These are phyloP conservation scores for Radiomyces spectabilis DNA, from an alignment of 192 early-diverging fungal genomes.

Conservation along the genomic window DNA sequence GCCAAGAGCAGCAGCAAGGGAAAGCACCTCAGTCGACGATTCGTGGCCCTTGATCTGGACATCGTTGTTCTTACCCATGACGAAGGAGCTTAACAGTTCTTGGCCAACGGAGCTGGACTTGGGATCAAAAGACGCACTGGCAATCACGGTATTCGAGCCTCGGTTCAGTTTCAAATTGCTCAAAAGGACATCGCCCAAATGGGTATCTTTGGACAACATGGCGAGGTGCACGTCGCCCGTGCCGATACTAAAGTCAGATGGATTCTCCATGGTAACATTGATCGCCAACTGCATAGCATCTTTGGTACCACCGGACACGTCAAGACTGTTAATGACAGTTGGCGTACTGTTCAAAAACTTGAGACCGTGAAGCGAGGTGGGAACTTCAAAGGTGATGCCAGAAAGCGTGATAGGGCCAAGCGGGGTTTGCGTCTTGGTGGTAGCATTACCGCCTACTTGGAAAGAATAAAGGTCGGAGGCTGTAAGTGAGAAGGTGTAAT, in stretches of 20 bases:
- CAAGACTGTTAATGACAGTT: slow-evolving; percentile 42
- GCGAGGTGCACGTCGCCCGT: slow-evolving; percentile 42
- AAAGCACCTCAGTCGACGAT: slow-evolving; percentile 35
- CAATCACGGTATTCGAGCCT: slow-evolving; percentile 33
- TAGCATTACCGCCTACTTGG: slow-evolving; percentile 38
- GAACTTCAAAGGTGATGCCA: slow-evolving; percentile 47
- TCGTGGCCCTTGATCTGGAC: slow-evolving; percentile 35
- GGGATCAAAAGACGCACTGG: slow-evolving; percentile 40
- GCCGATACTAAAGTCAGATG: slow-evolving; percentile 35
- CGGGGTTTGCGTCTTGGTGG: slow-evolving; percentile 42
- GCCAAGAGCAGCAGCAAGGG: slow-evolving; percentile 37
- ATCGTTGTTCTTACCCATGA: slow-evolving; percentile 33
- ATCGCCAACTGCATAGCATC: slow-evolving; percentile 31
- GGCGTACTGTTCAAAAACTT: slow-evolving; percentile 45
- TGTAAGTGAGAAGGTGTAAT: slow-evolving; percentile 43
- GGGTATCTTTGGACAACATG: slow-evolving; percentile 32
- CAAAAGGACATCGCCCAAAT: slow-evolving; percentile 41
- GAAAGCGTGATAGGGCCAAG: slow-evolving; percentile 43
- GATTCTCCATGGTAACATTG: slow-evolving; percentile 34
- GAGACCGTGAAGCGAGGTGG: slow-evolving; percentile 42
- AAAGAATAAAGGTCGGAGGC: slow-evolving; percentile 30
- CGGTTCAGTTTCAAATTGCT: slow-evolving; percentile 34
- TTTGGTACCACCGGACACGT: slow-evolving; percentile 45
- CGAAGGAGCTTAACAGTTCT: slow-evolving; percentile 39
- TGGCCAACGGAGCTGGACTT: slow-evolving; percentile 32